Percentiles rank a stretch among this genome's conserved stretches.
Evolutionary conservation across 495 filamentous ascomycete species (phyloP).

Genomic region (Penicillium crystallinum): DNA sequence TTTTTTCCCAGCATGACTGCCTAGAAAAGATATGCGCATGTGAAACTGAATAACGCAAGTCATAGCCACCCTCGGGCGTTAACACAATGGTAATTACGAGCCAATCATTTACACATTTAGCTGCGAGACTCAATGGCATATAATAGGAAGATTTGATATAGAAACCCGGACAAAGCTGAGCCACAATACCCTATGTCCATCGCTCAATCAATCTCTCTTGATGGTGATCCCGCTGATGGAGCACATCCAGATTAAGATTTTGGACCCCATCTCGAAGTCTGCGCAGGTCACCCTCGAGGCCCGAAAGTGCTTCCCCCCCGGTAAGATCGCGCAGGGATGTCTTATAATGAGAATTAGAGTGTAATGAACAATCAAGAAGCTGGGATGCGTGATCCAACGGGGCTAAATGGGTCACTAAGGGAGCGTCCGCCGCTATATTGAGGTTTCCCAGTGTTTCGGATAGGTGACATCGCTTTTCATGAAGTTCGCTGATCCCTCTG

Average conservation of each 20-base stretch:
- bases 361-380: conserved; percentile 30
- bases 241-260: conserved; percentile 29
- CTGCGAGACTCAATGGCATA: background rate
- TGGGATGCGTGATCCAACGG: conserved; percentile 30
- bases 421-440: conserved; percentile 27
- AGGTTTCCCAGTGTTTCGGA: conserved; percentile 23
- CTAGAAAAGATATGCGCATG: too few species aligned
- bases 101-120: background rate
- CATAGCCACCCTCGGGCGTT: background rate
- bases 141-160: background rate
- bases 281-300: conserved; percentile 27
- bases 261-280: conserved; percentile 32
- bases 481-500: conserved; percentile 17
- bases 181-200: conserved; percentile 21
- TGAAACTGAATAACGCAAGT: background rate
- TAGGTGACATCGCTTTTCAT: conserved; percentile 29
- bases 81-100: conserved; percentile 2
- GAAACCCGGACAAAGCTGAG: background rate
- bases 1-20: background rate
- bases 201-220: conserved; percentile 30
- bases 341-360: conserved; percentile 27
- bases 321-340: conserved; percentile 24
- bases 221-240: conserved; percentile 31
- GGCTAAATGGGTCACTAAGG: conserved; percentile 24
- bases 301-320: conserved; percentile 23